Evolutionary conservation across 441 rosid genomes (phyloP).

Genomic region (Pelargonium australe): DNA sequence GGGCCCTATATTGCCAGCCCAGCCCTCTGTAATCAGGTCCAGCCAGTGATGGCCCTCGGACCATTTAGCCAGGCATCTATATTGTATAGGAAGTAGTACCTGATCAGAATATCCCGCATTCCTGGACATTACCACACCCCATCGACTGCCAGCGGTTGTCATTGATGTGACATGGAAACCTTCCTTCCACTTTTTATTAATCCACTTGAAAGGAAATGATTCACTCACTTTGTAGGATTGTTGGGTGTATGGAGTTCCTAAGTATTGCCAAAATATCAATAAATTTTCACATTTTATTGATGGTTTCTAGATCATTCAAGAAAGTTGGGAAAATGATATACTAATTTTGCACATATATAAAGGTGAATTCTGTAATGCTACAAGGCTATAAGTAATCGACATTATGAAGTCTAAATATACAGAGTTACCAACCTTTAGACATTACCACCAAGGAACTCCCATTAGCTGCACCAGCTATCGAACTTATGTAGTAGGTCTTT

Average conservation of each 20-base stretch:
- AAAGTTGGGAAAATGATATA: neutral
- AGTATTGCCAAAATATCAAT: neutral
- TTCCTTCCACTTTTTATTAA: slow-evolving; percentile 92
- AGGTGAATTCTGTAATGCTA: neutral
- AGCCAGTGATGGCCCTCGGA: no score
- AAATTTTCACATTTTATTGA: neutral
- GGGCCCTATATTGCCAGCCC: no score
- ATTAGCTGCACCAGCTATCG: slow-evolving; percentile 83
- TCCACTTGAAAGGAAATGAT: slow-evolving; percentile 82
- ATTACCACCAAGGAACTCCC: slow-evolving; percentile 97
- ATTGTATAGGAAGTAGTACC: slow-evolving; percentile 31
- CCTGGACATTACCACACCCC: slow-evolving; percentile 99
- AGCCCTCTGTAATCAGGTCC: no score
- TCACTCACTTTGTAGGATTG: slow-evolving; percentile 96
- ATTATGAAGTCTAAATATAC: neutral
- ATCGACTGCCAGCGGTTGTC: slow-evolving; percentile 91
- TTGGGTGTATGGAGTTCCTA: slow-evolving; percentile 83
- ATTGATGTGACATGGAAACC: slow-evolving; percentile 83
- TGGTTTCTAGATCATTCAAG: neutral
- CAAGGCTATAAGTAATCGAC: no score
- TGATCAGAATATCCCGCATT: slow-evolving; percentile 67
- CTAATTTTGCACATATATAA: no score
- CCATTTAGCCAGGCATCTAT: neutral
- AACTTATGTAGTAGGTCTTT: slow-evolving; percentile 86
- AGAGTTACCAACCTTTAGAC: slow-evolving; percentile 73